Evolutionary conservation across 345 rosid genomes (phyloP), one percentile per base, ranked within the genome.

Genomic region (Acer yangbiense): DNA sequence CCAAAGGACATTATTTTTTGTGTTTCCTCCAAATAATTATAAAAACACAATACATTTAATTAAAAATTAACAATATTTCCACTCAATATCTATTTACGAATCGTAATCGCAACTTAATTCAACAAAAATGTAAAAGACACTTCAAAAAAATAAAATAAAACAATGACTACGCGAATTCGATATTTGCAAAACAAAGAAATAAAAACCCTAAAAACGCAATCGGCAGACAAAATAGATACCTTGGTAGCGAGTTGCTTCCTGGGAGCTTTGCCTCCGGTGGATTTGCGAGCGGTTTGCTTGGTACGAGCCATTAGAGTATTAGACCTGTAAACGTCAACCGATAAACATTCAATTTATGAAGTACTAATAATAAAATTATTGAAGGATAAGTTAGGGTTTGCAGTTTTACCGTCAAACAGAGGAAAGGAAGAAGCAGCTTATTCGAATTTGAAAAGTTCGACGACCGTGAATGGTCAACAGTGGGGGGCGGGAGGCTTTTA

Each of bases 251-350:
- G 92, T 44, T 87, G 89, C 61, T 89, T 89, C 80, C 89, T 83
- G 3, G 92, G 92, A 77, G 92, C 90, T 69, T 89, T 87, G 12
- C 92, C 92, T 62, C 90, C 90, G 62, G 90, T 88, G 25, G 89
- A 88, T 75, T 88, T 88, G 64, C 92, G 83, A 27, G 92, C 92
- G 25, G 92, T 89, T 82, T 89, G 92, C 82, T 89, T 89, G 18
- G 90, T 89, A 82, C 92, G 92, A 46, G 92, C 92, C 92, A 89
- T 87, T 25, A n/a, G n/a, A n/a, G n/a, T n/a, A n/a, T n/a, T n/a
- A 50, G n/a, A 63, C 76, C 84, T 82, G 73, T 1, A 29, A 6
- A 46, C n/a, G 11, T 8, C 0, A 72, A 16, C 14, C 12, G 2
- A 46, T 10, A 14, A 4, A 23, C 20, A 27, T 10, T 11, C 12